Base-by-base conservation (phyloP, 805 yeast genomes). In the Metschnikowia aberdeeniae region DNA sequence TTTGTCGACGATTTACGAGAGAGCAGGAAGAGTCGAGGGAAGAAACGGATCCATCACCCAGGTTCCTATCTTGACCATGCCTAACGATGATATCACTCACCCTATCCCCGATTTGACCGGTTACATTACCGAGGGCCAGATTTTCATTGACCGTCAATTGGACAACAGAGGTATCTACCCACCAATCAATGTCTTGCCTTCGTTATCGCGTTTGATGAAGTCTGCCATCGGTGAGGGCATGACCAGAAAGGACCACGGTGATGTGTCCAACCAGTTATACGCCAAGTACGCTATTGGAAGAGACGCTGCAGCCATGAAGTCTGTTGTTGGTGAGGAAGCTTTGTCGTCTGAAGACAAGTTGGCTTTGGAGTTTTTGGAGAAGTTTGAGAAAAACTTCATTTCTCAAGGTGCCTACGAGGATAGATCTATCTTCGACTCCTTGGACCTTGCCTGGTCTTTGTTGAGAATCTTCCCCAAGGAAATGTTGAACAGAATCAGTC, bases 41-140 rank as follows among this genome's bases (percentile, higher is more conserved):
- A 86, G 99, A 76, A 93, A 93, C 64, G 99, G 99, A 67, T 93
- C 99, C 39, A 93, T 93, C 66, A 93, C 99, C 38, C 99, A 93
- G 76, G 87, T 93, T 67, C 99, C 99, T 50, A 93, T 93, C 68
- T 82, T 93, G 70, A 89, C 98, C 55, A 95, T 93, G 99, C 99
- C 99, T 58, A 93, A 93, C 78, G 99, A 93, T 73, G 99, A 93
- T 77, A 93, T 93, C 66, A 93, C 98, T 56, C 99, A 93, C 75
- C 99, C 99, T 61, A 93, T 93, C 76, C 99, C 99, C 44, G 99
- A 93, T 84, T 85, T 93, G 77, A 93, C 99, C 36, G 99, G 99
- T 59, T 93, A 95, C 72, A 93, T 93, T 67, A 93, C 99, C 39
- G 99, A 93, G 74, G 99, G 99, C 49, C 99, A 93, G 78, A 93